Conservation (phyloP, 192 early-diverging fungal genomes). For the Coemansia umbellata region DNA sequence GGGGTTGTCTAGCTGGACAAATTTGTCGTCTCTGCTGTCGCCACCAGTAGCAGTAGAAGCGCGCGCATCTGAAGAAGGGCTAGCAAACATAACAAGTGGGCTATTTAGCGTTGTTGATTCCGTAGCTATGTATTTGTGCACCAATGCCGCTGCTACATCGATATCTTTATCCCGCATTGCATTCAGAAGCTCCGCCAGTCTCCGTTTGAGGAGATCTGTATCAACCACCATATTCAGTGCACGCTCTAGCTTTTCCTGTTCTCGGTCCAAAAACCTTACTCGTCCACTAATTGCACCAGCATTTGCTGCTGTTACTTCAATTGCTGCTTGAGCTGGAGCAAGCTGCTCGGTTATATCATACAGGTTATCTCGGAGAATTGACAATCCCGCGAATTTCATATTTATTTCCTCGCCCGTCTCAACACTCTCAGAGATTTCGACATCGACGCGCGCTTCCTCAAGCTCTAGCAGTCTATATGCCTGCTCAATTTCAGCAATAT, state of each 20-base stretch:
- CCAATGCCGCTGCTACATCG: slow-evolving; percentile 55
- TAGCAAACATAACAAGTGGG: slow-evolving; percentile 27
- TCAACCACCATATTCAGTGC: slow-evolving; percentile 69
- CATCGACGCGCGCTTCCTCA: slow-evolving; percentile 48
- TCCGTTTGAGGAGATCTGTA: slow-evolving; percentile 52
- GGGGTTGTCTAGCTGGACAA: neutral
- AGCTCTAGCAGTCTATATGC: slow-evolving; percentile 38
- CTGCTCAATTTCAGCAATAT: slow-evolving; percentile 30
- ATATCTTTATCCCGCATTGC: slow-evolving; percentile 47
- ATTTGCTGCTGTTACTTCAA: slow-evolving; percentile 52
- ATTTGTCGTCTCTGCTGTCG: slow-evolving; percentile 21
- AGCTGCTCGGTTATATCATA: slow-evolving; percentile 4
- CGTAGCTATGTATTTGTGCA: slow-evolving; percentile 27
- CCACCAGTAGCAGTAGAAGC: neutral
- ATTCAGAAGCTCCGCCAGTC: slow-evolving; percentile 21
- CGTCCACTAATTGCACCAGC: slow-evolving; percentile 82
- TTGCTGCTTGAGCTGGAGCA: slow-evolving; percentile 23
- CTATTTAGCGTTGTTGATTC: slow-evolving; percentile 15
- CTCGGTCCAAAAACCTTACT: slow-evolving; percentile 80
- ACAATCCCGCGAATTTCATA: slow-evolving; percentile 13
- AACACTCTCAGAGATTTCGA: slow-evolving; percentile 33
- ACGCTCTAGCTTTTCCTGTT: slow-evolving; percentile 69
- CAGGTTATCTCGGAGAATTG: slow-evolving; percentile 3
- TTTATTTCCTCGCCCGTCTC: slow-evolving; percentile 13
- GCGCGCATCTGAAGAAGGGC: slow-evolving; percentile 21